Conservation (phyloP, 164 flowering plant species). For the Malania oleifera region DNA sequence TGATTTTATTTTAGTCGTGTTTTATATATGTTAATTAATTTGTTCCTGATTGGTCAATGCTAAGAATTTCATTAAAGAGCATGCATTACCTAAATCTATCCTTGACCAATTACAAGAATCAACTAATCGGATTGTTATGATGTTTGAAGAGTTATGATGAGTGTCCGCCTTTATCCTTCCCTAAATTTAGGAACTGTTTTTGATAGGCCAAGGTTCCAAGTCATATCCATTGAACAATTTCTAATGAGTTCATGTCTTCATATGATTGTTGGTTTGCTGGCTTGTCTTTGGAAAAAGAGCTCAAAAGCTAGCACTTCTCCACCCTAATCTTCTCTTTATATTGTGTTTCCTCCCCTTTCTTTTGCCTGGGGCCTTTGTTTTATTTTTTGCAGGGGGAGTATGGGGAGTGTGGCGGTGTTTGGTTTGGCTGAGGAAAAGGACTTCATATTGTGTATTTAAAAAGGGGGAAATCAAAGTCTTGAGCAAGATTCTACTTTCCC, state of each 20-base stretch:
- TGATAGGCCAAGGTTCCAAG: background rate
- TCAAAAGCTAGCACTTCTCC: background rate
- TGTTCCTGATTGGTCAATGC: too few relatives aligned
- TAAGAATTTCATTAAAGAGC: too few relatives aligned
- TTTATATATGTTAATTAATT: too few relatives aligned
- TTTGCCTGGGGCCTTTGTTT: too few relatives aligned
- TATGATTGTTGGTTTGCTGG: background rate
- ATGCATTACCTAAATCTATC: too few relatives aligned
- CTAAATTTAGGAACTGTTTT: background rate
- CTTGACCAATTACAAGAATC: too few relatives aligned
- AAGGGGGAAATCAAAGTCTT: constrained; percentile 10
- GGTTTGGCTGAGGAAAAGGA: background rate
- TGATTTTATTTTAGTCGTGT: too few relatives aligned
- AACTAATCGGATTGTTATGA: too few relatives aligned
- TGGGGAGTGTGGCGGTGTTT: too few relatives aligned
- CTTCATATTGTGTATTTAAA: background rate
- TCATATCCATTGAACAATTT: background rate
- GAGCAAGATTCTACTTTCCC: constrained; percentile 29
- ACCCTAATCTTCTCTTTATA: constrained; percentile 1
- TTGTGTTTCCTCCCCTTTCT: too few relatives aligned
- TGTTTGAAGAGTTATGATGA: too few relatives aligned
- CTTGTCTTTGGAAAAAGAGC: background rate
- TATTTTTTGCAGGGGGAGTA: too few relatives aligned
- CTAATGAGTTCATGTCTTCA: background rate
- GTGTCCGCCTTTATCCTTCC: background rate